Percentiles rank a stretch among this genome's conserved stretches.
Conservation (phyloP, 345 rosid genomes). For the Populus simonii region DNA sequence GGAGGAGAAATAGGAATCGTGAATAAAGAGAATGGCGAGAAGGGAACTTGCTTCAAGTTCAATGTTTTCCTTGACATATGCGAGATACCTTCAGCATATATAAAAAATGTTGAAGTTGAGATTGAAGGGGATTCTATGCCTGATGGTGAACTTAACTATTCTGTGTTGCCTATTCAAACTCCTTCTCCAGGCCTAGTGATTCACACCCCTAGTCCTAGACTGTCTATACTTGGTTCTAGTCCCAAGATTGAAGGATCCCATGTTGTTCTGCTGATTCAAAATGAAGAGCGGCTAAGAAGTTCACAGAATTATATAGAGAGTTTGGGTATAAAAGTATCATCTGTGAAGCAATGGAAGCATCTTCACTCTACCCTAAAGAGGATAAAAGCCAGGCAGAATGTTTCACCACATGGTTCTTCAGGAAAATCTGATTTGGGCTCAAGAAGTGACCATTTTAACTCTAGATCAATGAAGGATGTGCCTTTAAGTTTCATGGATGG, state of each 20-base stretch:
- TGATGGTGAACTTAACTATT: slow-evolving; percentile 11
- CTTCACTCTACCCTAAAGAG: slow-evolving; percentile 35
- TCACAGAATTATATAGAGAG: slow-evolving; percentile 49
- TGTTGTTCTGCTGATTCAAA: slow-evolving; percentile 63
- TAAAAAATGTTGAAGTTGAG: slow-evolving; percentile 26
- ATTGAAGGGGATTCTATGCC: slow-evolving; percentile 15
- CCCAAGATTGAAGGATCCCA: slow-evolving; percentile 54
- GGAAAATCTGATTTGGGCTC: slow-evolving; percentile 43
- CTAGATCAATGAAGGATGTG: slow-evolving; percentile 37
- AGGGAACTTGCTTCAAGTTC: slow-evolving; percentile 80
- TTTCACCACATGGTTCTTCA: slow-evolving; percentile 42
- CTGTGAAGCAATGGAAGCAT: slow-evolving; percentile 40
- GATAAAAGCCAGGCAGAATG: slow-evolving; percentile 30
- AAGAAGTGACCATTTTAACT: slow-evolving; percentile 31
- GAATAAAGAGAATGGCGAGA: slow-evolving; percentile 54
- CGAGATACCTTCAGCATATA: slow-evolving; percentile 12
- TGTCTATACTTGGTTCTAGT: slow-evolving; percentile 34
- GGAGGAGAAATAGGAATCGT: slow-evolving; percentile 74
- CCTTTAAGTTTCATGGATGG: slow-evolving; percentile 56
- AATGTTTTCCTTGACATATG: slow-evolving; percentile 40
- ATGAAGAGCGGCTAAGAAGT: slow-evolving; percentile 48
- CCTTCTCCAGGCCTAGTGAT: slow-evolving; percentile 26
- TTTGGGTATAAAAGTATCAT: slow-evolving; percentile 48
- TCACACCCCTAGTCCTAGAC: slow-evolving; percentile 39
- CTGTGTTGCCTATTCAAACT: slow-evolving; percentile 31